phyloP scores from a whole-genome alignment of 306 rosid genomes.

The Trifolium pratense region DNA sequence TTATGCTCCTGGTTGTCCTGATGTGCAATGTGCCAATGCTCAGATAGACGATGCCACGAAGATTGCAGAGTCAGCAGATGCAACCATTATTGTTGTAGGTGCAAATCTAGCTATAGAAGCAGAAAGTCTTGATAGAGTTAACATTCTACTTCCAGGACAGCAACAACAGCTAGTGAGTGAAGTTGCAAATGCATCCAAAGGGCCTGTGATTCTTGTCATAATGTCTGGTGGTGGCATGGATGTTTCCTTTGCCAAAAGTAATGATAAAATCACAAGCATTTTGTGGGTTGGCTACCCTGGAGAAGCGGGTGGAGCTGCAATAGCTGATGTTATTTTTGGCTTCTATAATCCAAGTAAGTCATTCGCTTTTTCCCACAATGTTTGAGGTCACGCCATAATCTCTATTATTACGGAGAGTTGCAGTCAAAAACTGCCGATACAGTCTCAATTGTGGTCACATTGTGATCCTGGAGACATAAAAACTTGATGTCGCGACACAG shows the following conservation, averaged over 20 bases:
- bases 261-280: conserved; percentile 81
- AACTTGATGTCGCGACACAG: background rate
- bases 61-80: conserved; percentile 87
- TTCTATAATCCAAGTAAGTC: conserved; percentile 80
- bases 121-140: conserved; percentile 79
- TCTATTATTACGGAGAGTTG: background rate
- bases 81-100: conserved; percentile 82
- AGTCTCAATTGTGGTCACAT: background rate
- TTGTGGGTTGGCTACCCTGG: conserved; percentile 99
- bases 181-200: conserved; percentile 83
- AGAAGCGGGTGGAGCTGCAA: conserved; percentile 98
- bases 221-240: conserved; percentile 99
- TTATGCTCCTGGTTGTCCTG: conserved; percentile 71
- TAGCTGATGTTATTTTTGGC: conserved; percentile 92
- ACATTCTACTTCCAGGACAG: conserved; percentile 85
- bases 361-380: background rate
- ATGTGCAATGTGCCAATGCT: conserved; percentile 74
- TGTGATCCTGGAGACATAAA: background rate
- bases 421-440: background rate
- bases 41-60: conserved; percentile 67
- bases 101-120: conserved; percentile 80
- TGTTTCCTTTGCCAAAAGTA: conserved; percentile 75
- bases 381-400: background rate
- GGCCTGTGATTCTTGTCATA: conserved; percentile 88
- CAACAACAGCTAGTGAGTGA: conserved; percentile 70